Evolutionary conservation across 2,329 filamentous ascomycete genomes (phyloP), one percentile per base, ranked within the genome.

Genomic region (Colletotrichum liriopes): DNA sequence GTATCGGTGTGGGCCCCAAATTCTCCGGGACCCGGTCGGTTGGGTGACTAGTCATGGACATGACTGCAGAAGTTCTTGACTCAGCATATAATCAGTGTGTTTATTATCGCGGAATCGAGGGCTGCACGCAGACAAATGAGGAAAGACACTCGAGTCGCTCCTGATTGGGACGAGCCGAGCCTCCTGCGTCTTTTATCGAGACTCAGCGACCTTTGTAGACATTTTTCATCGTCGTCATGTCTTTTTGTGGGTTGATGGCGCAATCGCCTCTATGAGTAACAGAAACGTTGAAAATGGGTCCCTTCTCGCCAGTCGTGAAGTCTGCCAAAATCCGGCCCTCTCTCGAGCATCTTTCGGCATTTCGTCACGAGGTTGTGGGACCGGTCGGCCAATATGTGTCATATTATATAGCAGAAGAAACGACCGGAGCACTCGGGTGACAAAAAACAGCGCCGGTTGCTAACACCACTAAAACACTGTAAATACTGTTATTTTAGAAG

Each of bases 161-260:
- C 23, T 14, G 23, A 16, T 26, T 41, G 35, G 35, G 37, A 23
- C 6, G 23, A 58, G 8, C n/a, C 23, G 39, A 23, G 41, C 52
- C 39, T 54, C 37, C 23, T 20, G 29, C 11, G 18, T 45, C 32
- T 52, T 67, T 43, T 61, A 67, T 52, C 6, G 32, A 32, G 23
- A 9, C 18, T 43, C 20, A 8, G 18, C n/a, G 16, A 8, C 18
- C 12, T 32, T 12, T 35, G 29, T n/a, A 80, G 18, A 74, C 12
- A 56, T 41, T 45, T 45, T 32, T 32, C 37, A 11, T 7, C 29
- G 45, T 18, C 35, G 82, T n/a, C 69, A 77, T 18, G 67, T 75
- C 14, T 77, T 81, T 41, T 76, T 79, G 41, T 54, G 78, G 14
- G 76, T 78, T 9, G 83, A 84, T 66, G 77, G 79, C 60, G 73